A percentile compares a stretch with the other conserved stretches of the same genome.
Evolutionary conservation across 331 rosid genomes (phyloP).

Genomic region (Quercus phellos): DNA sequence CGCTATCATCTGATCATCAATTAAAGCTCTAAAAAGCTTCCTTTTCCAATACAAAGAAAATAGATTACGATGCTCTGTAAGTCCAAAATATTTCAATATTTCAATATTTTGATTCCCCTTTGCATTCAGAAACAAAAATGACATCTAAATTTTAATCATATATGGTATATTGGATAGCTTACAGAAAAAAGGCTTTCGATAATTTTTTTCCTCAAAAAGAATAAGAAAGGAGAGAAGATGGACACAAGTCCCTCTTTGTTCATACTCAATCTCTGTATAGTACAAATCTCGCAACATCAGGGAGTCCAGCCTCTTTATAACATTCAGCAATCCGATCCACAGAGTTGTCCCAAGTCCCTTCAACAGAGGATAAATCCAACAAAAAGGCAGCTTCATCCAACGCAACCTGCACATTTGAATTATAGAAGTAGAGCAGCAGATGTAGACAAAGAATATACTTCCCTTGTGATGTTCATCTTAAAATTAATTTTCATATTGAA

Average conservation of each 20-base stretch:
- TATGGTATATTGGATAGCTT: background rate
- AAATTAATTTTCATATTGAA: background rate
- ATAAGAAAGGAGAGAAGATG: background rate
- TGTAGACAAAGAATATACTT: background rate
- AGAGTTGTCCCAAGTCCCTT: constrained; percentile 77
- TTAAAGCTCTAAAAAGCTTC: background rate
- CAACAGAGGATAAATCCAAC: constrained; percentile 86
- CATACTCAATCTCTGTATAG: constrained; percentile 49
- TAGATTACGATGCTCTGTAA: background rate
- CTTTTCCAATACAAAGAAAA: background rate
- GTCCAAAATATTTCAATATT: background rate
- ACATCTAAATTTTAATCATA: background rate
- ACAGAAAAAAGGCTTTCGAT: background rate
- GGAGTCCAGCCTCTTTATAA: constrained; percentile 70
- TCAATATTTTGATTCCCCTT: background rate
- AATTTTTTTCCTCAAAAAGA: too few species aligned
- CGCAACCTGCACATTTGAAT: constrained; percentile 52
- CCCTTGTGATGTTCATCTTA: background rate
- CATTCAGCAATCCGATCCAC: constrained; percentile 64
- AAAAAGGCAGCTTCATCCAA: constrained; percentile 89
- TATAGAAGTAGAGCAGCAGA: background rate
- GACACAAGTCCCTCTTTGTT: background rate
- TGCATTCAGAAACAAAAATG: background rate
- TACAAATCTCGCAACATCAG: constrained; percentile 61
- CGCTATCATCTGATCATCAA: background rate